Evolutionary conservation across 2,329 filamentous ascomycete species (phyloP).

Genomic region (Fusarium drepaniforme): DNA sequence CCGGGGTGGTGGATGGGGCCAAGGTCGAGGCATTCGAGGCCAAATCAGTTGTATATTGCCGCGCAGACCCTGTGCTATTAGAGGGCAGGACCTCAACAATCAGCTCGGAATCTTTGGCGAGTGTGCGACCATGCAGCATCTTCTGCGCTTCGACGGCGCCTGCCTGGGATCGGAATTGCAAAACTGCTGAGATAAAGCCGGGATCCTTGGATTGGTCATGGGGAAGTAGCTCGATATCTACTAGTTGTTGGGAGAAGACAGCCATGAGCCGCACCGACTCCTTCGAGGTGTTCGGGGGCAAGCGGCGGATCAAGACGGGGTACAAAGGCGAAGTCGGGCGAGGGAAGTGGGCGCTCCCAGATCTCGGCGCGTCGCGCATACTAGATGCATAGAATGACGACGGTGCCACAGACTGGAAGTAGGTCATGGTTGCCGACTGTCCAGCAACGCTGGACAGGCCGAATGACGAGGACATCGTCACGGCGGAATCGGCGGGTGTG

Average conservation of each 20-base stretch:
- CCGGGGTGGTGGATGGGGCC: conserved; percentile 51
- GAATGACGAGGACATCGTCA: not conserved
- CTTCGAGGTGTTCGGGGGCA: conserved; percentile 66
- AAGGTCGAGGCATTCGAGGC: conserved; percentile 30
- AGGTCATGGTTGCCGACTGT: not conserved
- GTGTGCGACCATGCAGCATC: conserved; percentile 68
- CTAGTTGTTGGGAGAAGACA: conserved; percentile 68
- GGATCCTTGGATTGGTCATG: conserved; percentile 62
- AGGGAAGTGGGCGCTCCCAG: conserved; percentile 55
- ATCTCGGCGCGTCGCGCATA: conserved; percentile 55
- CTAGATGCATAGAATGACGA: conserved; percentile 51
- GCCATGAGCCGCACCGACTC: conserved; percentile 69
- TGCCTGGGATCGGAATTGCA: conserved; percentile 64
- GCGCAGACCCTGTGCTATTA: conserved; percentile 49
- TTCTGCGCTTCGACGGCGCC: conserved; percentile 69
- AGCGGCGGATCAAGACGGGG: conserved; percentile 64
- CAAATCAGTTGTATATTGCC: conserved; percentile 43
- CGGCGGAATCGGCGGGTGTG: conserved; percentile 25
- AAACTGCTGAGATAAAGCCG: conserved; percentile 63
- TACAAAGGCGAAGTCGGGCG: conserved; percentile 50
- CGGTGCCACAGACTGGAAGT: conserved; percentile 32
- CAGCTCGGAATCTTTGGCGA: conserved; percentile 63
- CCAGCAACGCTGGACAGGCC: not conserved
- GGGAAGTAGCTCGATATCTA: conserved; percentile 63
- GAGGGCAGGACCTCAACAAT: conserved; percentile 67